Percentiles rank a stretch among this genome's conserved stretches.
These are phyloP conservation scores for Penicillium fuscoglaucum DNA, from an alignment of 2,329 filamentous ascomycete species.

Conservation along the genomic window DNA sequence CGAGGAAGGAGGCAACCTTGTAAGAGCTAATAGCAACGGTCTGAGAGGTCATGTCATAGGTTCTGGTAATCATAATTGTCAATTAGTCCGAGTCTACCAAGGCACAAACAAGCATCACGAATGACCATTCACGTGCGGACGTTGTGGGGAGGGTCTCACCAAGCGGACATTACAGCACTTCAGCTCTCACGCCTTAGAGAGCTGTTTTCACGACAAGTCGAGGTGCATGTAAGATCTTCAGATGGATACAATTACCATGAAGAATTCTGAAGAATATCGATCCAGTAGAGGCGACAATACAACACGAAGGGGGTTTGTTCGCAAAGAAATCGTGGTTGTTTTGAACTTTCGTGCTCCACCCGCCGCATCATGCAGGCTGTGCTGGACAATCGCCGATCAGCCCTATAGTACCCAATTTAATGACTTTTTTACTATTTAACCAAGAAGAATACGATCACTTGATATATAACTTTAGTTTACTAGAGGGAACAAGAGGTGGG, in stretches of 20 bases:
- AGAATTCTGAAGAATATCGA: background rate
- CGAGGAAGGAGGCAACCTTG: slow-evolving; percentile 29
- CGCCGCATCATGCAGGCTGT: slow-evolving; percentile 38
- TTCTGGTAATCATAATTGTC: slow-evolving; percentile 18
- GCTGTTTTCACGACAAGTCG: slow-evolving; percentile 4
- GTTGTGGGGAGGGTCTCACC: slow-evolving; percentile 22
- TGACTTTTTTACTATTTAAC: background rate
- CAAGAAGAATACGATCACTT: background rate
- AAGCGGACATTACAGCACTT: slow-evolving; percentile 30
- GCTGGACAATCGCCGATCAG: slow-evolving; percentile 36
- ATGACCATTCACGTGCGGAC: slow-evolving; percentile 18
- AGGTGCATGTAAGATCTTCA: slow-evolving; percentile 13
- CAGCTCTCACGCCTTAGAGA: slow-evolving; percentile 27
- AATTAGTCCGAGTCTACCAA: slow-evolving; percentile 12
- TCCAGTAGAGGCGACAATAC: background rate
- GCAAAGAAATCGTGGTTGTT: slow-evolving; percentile 29
- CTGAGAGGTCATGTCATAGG: slow-evolving; percentile 36
- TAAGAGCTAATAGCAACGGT: slow-evolving; percentile 32
- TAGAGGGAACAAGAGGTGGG: too few species aligned
- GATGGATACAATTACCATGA: background rate
- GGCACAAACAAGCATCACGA: slow-evolving; percentile 11
- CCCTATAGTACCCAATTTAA: slow-evolving; percentile 27
- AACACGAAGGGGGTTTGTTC: slow-evolving; percentile 10
- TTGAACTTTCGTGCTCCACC: slow-evolving; percentile 42
- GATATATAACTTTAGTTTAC: background rate